Evolutionary conservation across 345 rosid genomes (phyloP).

Genomic region (Gossypium raimondii): DNA sequence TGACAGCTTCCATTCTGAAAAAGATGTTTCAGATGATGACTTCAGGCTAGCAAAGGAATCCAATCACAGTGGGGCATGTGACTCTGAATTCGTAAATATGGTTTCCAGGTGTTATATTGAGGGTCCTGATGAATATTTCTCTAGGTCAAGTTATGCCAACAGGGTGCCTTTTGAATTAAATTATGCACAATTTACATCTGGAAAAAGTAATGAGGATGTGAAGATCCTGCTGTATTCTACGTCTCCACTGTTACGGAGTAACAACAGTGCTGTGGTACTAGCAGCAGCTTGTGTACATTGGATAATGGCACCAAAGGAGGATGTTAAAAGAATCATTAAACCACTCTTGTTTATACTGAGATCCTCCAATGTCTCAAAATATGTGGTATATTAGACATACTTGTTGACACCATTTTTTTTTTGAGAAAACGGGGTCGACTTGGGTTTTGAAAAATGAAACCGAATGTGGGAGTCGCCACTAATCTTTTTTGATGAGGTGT

Average conservation of each 20-base stretch:
- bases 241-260: constrained; percentile 89
- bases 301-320: constrained; percentile 82
- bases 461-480: too few species aligned
- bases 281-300: constrained; percentile 95
- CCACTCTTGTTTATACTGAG: constrained; percentile 85
- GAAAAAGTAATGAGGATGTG: constrained; percentile 62
- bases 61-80: constrained; percentile 30
- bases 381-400: constrained; percentile 56
- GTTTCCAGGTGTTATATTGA: constrained; percentile 77
- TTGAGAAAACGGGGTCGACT: too few species aligned
- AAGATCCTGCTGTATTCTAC: constrained; percentile 80
- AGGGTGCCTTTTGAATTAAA: constrained; percentile 32
- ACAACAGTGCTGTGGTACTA: constrained; percentile 88
- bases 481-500: too few species aligned
- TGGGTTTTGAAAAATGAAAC: too few species aligned
- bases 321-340: constrained; percentile 71
- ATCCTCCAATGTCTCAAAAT: constrained; percentile 82
- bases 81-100: constrained; percentile 41
- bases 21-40: constrained; percentile 37
- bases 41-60: constrained; percentile 32
- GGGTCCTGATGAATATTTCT: constrained; percentile 85
- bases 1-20: constrained; percentile 39
- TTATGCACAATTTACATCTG: constrained; percentile 53
- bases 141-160: constrained; percentile 48
- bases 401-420: too few species aligned